phyloP scores from a whole-genome alignment of 2,329 filamentous ascomycete species.

The Trichothecium sympodiale region DNA sequence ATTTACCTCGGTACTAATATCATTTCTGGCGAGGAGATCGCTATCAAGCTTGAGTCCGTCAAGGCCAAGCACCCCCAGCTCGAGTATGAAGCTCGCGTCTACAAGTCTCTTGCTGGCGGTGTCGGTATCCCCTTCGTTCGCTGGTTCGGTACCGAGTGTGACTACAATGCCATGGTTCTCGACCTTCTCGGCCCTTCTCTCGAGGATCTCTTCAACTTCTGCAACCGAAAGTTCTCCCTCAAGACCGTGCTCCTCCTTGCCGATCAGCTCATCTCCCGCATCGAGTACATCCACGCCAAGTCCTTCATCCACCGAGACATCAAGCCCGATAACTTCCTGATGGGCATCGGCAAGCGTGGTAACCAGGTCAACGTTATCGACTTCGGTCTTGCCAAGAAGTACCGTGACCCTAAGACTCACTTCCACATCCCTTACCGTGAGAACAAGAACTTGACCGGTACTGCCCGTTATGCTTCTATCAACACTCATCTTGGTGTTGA shows the following conservation, averaged over 20 bases:
- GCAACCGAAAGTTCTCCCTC: slow-evolving; percentile 98
- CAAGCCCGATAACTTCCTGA: slow-evolving; percentile 99
- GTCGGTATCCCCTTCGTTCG: slow-evolving; percentile 97
- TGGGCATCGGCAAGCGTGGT: slow-evolving; percentile 97
- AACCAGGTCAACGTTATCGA: slow-evolving; percentile 99
- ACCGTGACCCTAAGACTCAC: slow-evolving; percentile 98
- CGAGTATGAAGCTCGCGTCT: slow-evolving; percentile 95
- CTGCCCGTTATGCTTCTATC: slow-evolving; percentile 95
- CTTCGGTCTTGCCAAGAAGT: slow-evolving; percentile 99
- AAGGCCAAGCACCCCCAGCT: slow-evolving; percentile 99
- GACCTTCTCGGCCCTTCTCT: slow-evolving; percentile 91
- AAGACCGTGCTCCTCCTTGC: slow-evolving; percentile 96
- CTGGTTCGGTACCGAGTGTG: slow-evolving; percentile 99
- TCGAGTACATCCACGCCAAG: slow-evolving; percentile 99
- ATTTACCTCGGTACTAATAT: slow-evolving; percentile 99
- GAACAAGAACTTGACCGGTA: slow-evolving; percentile 99
- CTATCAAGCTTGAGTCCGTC: slow-evolving; percentile 98
- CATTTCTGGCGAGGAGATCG: slow-evolving; percentile 98
- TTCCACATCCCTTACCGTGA: slow-evolving; percentile 99
- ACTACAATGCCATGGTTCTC: slow-evolving; percentile 99
- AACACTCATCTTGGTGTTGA: slow-evolving; percentile 98
- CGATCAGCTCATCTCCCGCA: slow-evolving; percentile 96
- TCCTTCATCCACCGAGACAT: slow-evolving; percentile 99
- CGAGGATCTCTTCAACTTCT: slow-evolving; percentile 99
- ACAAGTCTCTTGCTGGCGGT: slow-evolving; percentile 81